Evolutionary conservation across 768 basidiomycete genomes (phyloP).

Genomic region (Termitomyces sp.): DNA sequence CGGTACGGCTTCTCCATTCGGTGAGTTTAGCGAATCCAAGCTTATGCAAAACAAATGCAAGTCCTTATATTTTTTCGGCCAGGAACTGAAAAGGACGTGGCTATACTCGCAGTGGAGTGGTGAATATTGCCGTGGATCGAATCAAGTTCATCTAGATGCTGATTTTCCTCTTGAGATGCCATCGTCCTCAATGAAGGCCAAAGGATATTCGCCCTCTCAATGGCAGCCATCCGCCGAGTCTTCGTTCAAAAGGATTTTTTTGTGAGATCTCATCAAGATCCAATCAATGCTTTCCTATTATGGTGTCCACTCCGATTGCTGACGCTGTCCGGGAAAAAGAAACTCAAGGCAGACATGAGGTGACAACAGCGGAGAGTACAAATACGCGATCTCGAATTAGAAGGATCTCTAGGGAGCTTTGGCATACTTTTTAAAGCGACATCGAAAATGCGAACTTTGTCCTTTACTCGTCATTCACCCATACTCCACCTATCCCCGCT

Average conservation of each 20-base stretch:
- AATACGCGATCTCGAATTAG: slow-evolving; percentile 24
- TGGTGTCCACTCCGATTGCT: slow-evolving; percentile 7
- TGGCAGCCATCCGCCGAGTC: background rate
- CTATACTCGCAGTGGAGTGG: background rate
- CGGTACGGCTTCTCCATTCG: background rate
- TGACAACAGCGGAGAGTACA: slow-evolving; percentile 26
- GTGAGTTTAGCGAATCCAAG: background rate
- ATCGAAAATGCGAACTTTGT: slow-evolving; percentile 11
- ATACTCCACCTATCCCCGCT: background rate
- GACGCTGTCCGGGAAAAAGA: slow-evolving; percentile 8
- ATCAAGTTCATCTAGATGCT: background rate
- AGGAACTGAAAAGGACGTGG: background rate
- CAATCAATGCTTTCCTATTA: slow-evolving; percentile 13
- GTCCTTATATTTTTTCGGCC: background rate
- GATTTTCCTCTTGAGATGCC: background rate
- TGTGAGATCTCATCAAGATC: slow-evolving; percentile 13
- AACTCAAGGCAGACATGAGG: slow-evolving; percentile 28
- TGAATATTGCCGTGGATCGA: background rate
- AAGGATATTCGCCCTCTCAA: background rate
- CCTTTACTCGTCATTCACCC: background rate
- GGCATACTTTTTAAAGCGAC: slow-evolving; percentile 19
- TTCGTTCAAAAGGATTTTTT: background rate
- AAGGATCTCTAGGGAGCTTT: slow-evolving; percentile 12
- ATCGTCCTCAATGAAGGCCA: background rate
- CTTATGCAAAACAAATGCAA: background rate